phyloP scores from a whole-genome alignment of 2,329 filamentous ascomycete species.

The Apiospora rasikravindrae region DNA sequence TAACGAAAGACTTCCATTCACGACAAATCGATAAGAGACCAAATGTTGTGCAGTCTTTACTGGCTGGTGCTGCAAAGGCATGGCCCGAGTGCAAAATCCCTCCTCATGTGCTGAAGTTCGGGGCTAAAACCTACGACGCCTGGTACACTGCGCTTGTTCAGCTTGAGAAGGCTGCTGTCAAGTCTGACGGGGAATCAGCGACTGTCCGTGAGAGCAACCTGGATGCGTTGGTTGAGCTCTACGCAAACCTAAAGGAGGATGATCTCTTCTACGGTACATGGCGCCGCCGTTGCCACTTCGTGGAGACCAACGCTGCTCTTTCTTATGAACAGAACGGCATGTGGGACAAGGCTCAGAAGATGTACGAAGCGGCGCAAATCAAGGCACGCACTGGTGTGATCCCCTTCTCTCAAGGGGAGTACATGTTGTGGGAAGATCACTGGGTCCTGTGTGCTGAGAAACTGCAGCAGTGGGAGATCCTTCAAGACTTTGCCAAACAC shows the following conservation, averaged over 20 bases:
- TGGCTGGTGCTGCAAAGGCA: slow-evolving; percentile 85
- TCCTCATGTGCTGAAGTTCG: slow-evolving; percentile 93
- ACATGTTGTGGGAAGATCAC: slow-evolving; percentile 99
- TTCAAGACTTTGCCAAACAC: slow-evolving; percentile 97
- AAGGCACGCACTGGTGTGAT: slow-evolving; percentile 96
- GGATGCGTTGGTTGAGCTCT: slow-evolving; percentile 93
- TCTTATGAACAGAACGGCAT: slow-evolving; percentile 99
- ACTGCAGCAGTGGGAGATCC: slow-evolving; percentile 97
- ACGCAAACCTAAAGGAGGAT: slow-evolving; percentile 88
- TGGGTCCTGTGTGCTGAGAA: slow-evolving; percentile 98
- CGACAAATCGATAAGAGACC: slow-evolving; percentile 93
- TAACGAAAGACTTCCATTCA: slow-evolving; percentile 95
- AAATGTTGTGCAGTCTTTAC: slow-evolving; percentile 91
- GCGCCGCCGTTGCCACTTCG: slow-evolving; percentile 92
- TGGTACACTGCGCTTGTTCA: slow-evolving; percentile 96
- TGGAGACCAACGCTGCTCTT: slow-evolving; percentile 95
- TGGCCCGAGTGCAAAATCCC: slow-evolving; percentile 90
- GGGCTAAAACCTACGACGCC: slow-evolving; percentile 90
- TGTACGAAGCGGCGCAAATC: slow-evolving; percentile 96
- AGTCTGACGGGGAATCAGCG: slow-evolving; percentile 82
- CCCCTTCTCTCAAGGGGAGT: slow-evolving; percentile 94
- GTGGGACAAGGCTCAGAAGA: slow-evolving; percentile 98
- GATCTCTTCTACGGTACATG: slow-evolving; percentile 98
- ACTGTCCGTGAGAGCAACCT: slow-evolving; percentile 91
- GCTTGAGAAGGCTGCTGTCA: slow-evolving; percentile 86